phyloP scores from a whole-genome alignment of 2,329 filamentous ascomycete species.

The Pseudogymnoascus sp. region DNA sequence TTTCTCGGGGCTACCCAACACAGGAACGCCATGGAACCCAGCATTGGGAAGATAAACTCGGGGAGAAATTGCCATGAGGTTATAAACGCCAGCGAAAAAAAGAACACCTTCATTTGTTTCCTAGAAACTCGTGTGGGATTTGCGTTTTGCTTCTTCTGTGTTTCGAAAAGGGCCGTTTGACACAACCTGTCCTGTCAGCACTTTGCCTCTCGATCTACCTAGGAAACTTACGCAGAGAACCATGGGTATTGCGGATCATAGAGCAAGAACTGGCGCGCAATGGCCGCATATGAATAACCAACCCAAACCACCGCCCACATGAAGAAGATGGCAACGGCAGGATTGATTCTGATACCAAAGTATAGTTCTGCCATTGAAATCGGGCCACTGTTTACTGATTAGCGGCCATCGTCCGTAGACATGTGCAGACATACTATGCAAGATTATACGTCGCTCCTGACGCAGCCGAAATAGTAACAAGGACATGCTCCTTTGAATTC shows the following conservation, averaged over 20 bases:
- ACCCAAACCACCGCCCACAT: conserved; percentile 53
- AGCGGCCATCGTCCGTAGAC: not conserved
- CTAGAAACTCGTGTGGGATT: conserved; percentile 41
- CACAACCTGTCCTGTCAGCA: conserved; percentile 28
- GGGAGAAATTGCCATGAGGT: conserved; percentile 57
- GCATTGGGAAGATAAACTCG: conserved; percentile 53
- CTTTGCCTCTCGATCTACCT: conserved; percentile 15
- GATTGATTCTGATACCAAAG: conserved; percentile 45
- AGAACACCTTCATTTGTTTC: conserved; percentile 52
- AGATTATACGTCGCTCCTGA: conserved; percentile 47
- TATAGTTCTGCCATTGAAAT: conserved; percentile 51
- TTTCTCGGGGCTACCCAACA: conserved; percentile 58
- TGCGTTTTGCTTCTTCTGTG: conserved; percentile 45
- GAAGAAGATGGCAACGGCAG: conserved; percentile 50
- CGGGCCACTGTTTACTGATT: conserved; percentile 27
- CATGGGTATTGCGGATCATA: conserved; percentile 52
- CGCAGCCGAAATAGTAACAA: conserved; percentile 40
- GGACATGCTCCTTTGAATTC: conserved; percentile 25
- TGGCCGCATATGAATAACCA: conserved; percentile 52
- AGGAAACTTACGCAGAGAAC: conserved; percentile 37
- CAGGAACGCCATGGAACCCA: conserved; percentile 52
- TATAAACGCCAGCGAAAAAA: conserved; percentile 43
- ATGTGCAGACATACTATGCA: conserved; percentile 29
- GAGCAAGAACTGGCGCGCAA: conserved; percentile 49
- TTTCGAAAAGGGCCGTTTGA: conserved; percentile 53